These are phyloP conservation scores for Rubia occidens DNA, from an alignment of 305 asterid species.

Conservation along the genomic window DNA sequence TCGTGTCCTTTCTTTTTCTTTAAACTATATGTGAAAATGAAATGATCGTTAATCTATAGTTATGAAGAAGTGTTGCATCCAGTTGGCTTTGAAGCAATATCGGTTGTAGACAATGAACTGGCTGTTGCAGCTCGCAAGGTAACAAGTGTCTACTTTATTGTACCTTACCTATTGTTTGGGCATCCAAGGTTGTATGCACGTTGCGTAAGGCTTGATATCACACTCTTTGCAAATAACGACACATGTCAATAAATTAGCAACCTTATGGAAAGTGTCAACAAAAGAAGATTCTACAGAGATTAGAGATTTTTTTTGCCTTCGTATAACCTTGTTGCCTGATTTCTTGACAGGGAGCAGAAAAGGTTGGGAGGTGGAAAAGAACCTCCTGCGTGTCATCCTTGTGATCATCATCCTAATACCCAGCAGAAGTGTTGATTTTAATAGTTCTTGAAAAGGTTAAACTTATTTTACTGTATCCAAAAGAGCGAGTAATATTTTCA, in stretches of 20 bases:
- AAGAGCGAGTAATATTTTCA: background rate
- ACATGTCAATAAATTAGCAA: background rate
- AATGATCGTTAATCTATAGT: conserved; percentile 22
- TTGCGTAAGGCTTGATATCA: background rate
- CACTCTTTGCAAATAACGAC: background rate
- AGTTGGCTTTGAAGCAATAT: conserved; percentile 51
- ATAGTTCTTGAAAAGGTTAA: background rate
- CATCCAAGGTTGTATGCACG: background rate
- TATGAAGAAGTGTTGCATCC: conserved; percentile 70
- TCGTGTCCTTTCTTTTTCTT: background rate
- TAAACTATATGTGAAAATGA: background rate
- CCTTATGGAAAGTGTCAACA: background rate
- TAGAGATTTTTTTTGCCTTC: background rate
- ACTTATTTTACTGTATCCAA: background rate
- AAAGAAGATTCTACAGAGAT: background rate
- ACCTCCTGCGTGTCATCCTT: conserved; percentile 24
- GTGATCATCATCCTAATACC: conserved; percentile 18
- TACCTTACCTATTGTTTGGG: background rate
- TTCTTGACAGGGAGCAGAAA: conserved; percentile 54
- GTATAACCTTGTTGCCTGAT: conserved; percentile 1
- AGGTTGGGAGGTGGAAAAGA: conserved; percentile 61
- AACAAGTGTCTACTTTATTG: conserved; percentile 4
- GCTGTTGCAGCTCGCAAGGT: conserved; percentile 66
- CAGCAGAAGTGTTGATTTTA: background rate
- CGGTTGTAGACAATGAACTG: conserved; percentile 47